phyloP scores from a whole-genome alignment of 371 early-diverging fungal genomes.

The Thermomucor indicae-seudaticae region DNA sequence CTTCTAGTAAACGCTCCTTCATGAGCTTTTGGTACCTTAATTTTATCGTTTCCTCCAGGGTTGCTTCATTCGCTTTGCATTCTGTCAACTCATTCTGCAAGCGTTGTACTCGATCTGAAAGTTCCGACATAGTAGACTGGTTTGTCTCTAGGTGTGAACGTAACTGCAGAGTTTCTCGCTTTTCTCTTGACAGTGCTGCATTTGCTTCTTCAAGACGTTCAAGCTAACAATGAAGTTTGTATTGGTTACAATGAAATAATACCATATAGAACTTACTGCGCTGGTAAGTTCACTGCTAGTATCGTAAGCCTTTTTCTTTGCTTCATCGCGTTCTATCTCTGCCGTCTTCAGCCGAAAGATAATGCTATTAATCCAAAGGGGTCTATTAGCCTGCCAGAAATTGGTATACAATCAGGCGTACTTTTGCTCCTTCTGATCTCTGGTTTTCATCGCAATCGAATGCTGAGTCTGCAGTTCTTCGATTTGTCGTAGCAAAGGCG shows the following conservation, averaged over 20 bases:
- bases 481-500: conserved; percentile 61
- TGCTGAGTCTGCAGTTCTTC: conserved; percentile 68
- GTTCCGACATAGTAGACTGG: too few species aligned
- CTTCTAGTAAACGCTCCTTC: conserved; percentile 37
- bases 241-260: neutral
- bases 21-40: conserved; percentile 41
- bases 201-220: too few species aligned
- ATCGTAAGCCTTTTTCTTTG: conserved; percentile 24
- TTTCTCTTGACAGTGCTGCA: too few species aligned
- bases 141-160: too few species aligned
- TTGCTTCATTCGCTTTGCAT: conserved; percentile 27
- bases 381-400: too few species aligned
- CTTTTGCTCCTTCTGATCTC: conserved; percentile 67
- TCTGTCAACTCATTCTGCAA: conserved; percentile 26
- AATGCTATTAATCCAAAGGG: too few species aligned
- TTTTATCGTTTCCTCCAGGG: conserved; percentile 33
- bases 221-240: neutral
- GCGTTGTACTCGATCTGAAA: conserved; percentile 22
- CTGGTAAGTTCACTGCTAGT: conserved; percentile 15
- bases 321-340: conserved; percentile 33
- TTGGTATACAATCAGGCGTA: too few species aligned
- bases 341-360: conserved; percentile 43
- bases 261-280: conserved; percentile 10
- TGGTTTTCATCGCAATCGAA: conserved; percentile 45
- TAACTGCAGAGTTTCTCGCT: too few species aligned